These are phyloP conservation scores for Amanita rubescens DNA, from an alignment of 768 basidiomycete species.

Conservation along the genomic window DNA sequence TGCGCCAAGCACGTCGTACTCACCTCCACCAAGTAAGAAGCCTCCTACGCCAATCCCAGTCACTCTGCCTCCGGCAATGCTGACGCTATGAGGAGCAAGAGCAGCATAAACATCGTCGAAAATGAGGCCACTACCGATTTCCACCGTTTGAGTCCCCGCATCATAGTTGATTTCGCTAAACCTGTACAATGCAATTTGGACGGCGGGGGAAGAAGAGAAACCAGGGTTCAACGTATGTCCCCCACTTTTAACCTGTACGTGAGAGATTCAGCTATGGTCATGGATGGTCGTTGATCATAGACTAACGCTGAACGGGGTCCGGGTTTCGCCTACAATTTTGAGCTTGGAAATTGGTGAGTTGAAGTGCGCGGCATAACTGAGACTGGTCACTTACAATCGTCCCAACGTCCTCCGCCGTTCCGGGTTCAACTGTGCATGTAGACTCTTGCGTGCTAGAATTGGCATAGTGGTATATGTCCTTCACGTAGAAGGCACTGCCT, in stretches of 20 bases:
- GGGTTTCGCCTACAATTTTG: neutral
- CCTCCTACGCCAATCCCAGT: slow-evolving; percentile 42
- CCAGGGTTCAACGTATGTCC: slow-evolving; percentile 38
- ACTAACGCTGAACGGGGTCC: slow-evolving; percentile 1
- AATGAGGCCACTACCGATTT: slow-evolving; percentile 26
- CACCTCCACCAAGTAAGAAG: slow-evolving; percentile 39
- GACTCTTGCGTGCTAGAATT: slow-evolving; percentile 2
- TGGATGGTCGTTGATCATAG: neutral
- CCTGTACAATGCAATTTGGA: slow-evolving; percentile 39
- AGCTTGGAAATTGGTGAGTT: neutral
- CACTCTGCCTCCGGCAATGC: slow-evolving; percentile 42
- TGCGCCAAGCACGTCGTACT: slow-evolving; percentile 29
- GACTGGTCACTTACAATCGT: neutral
- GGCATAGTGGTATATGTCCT: slow-evolving; percentile 1
- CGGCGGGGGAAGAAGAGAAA: slow-evolving; percentile 43
- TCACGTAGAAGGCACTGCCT: neutral
- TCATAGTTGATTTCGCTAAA: slow-evolving; percentile 31
- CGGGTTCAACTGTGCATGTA: slow-evolving; percentile 4
- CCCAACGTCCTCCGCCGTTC: slow-evolving; percentile 1
- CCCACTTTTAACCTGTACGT: slow-evolving; percentile 39
- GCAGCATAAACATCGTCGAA: slow-evolving; percentile 48
- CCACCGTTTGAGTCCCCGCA: slow-evolving; percentile 19
- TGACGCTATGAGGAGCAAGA: slow-evolving; percentile 31
- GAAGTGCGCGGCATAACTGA: neutral
- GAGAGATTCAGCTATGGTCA: no score